These are phyloP conservation scores for Trichosporon inkin DNA, from an alignment of 1,284 basidiomycete species.

Conservation along the genomic window DNA sequence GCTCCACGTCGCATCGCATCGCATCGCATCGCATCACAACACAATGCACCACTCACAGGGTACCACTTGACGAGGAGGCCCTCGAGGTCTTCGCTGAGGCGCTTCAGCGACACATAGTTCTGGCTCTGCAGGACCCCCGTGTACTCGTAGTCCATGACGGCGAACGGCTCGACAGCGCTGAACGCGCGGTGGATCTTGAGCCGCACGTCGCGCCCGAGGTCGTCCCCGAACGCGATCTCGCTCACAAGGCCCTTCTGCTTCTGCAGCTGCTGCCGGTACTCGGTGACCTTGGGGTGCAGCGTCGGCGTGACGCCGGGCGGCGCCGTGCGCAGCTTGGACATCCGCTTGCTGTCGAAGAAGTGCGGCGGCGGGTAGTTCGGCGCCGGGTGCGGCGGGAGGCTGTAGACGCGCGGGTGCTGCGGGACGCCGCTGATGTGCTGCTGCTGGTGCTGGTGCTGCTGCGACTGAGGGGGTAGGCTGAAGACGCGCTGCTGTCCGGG, in stretches of 20 bases:
- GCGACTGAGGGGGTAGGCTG: not conserved
- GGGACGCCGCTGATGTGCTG: not conserved
- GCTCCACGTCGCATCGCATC: too few species aligned
- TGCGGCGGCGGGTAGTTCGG: not conserved
- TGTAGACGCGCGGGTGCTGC: not conserved
- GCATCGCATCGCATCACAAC: too few species aligned
- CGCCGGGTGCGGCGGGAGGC: too few species aligned
- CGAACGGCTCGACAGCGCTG: not conserved
- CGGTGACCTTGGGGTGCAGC: not conserved
- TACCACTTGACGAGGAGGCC: not conserved
- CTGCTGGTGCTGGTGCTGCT: not conserved
- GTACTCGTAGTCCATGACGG: not conserved
- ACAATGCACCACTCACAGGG: not conserved
- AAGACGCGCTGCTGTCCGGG: not conserved
- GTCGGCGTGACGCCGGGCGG: not conserved
- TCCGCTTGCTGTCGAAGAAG: not conserved
- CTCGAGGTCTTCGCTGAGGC: not conserved
- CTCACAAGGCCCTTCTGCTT: not conserved
- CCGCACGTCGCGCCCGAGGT: not conserved
- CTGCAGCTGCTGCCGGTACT: not conserved
- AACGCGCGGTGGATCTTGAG: constrained; percentile 1
- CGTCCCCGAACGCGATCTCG: not conserved
- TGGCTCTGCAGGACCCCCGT: not conserved
- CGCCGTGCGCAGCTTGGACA: constrained; percentile 1
- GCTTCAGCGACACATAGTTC: not conserved